These are phyloP conservation scores for Hymenoscyphus occultus DNA, from an alignment of 2,329 filamentous ascomycete species.

Conservation along the genomic window DNA sequence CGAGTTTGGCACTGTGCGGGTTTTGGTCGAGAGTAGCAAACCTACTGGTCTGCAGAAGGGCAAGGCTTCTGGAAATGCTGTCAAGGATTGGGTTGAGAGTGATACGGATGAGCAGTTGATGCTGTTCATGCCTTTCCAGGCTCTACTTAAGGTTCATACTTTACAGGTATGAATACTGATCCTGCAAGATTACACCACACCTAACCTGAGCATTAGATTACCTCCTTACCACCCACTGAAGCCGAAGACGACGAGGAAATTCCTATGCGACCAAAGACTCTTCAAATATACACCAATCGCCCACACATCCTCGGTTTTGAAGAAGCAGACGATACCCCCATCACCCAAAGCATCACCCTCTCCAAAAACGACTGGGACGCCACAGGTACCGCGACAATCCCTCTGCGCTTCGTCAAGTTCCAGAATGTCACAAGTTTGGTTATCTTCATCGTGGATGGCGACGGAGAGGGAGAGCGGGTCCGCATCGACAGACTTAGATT, in stretches of 20 bases:
- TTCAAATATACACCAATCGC: slow-evolving; percentile 85
- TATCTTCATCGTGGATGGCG: slow-evolving; percentile 84
- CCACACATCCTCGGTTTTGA: slow-evolving; percentile 91
- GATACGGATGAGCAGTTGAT: slow-evolving; percentile 97
- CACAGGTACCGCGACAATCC: slow-evolving; percentile 68
- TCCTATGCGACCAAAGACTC: slow-evolving; percentile 75
- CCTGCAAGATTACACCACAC: not conserved
- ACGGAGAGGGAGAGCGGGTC: slow-evolving; percentile 79
- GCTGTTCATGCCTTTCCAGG: slow-evolving; percentile 86
- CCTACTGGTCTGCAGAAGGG: slow-evolving; percentile 62
- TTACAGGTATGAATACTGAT: slow-evolving; percentile 51
- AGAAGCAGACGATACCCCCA: slow-evolving; percentile 82
- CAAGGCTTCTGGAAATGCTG: slow-evolving; percentile 46
- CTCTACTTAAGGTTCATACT: slow-evolving; percentile 84
- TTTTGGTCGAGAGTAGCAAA: slow-evolving; percentile 67
- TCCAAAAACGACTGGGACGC: slow-evolving; percentile 76
- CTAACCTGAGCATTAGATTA: slow-evolving; percentile 58
- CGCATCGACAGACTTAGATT: slow-evolving; percentile 76
- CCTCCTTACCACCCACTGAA: slow-evolving; percentile 62
- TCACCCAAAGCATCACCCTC: slow-evolving; percentile 78
- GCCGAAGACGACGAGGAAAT: slow-evolving; percentile 64
- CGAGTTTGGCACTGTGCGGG: slow-evolving; percentile 68
- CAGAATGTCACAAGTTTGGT: slow-evolving; percentile 87
- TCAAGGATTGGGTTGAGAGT: slow-evolving; percentile 87
- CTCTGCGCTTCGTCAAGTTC: slow-evolving; percentile 92